phyloP scores from a whole-genome alignment of 495 filamentous ascomycete species.

The Aspergillus wentii region DNA sequence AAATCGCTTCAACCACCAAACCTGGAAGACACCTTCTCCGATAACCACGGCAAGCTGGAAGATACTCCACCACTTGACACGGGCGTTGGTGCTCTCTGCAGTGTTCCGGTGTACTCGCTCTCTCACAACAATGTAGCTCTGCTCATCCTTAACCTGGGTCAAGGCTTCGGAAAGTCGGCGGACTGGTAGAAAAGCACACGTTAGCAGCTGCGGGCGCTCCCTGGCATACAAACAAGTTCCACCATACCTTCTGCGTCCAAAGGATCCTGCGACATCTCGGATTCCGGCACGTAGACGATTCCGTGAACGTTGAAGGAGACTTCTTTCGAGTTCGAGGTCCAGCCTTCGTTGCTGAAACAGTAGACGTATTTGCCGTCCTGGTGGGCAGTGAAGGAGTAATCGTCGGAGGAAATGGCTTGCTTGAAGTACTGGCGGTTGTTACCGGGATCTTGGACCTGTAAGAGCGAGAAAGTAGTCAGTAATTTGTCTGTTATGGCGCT shows the following conservation, averaged over 20 bases:
- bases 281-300: slow-evolving; percentile 93
- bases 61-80: slow-evolving; percentile 99
- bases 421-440: slow-evolving; percentile 71
- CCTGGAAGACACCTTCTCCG: slow-evolving; percentile 93
- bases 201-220: slow-evolving; percentile 6
- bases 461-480: slow-evolving; percentile 10
- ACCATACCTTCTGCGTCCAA: slow-evolving; percentile 77
- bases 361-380: slow-evolving; percentile 87
- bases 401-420: slow-evolving; percentile 76
- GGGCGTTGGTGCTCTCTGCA: slow-evolving; percentile 92
- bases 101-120: slow-evolving; percentile 97
- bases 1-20: slow-evolving; percentile 98
- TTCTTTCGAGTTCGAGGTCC: slow-evolving; percentile 87
- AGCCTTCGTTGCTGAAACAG: slow-evolving; percentile 99
- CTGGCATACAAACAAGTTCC: too few species aligned
- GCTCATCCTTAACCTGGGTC: slow-evolving; percentile 91
- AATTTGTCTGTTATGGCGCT: too few species aligned
- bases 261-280: slow-evolving; percentile 78
- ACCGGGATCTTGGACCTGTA: slow-evolving; percentile 73
- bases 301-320: slow-evolving; percentile 99
- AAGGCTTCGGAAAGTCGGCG: slow-evolving; percentile 80
- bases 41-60: slow-evolving; percentile 89
- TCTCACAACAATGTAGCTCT: slow-evolving; percentile 92
- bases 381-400: slow-evolving; percentile 84
- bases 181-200: slow-evolving; percentile 46